phyloP scores from a whole-genome alignment of 306 rosid genomes.

The Ormosia emarginata region DNA sequence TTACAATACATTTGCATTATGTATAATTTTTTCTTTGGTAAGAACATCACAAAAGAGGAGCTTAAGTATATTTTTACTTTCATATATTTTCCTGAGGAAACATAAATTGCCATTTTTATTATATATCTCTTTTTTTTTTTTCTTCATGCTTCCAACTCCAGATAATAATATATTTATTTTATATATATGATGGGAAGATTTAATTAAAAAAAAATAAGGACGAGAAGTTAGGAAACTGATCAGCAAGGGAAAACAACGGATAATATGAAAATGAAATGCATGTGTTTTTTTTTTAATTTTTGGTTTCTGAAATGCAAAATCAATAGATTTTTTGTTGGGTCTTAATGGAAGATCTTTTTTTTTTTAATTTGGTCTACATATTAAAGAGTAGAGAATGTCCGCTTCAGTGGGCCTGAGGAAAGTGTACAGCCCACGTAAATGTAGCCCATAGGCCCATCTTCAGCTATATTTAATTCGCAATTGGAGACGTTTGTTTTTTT shows the following conservation, averaged over 20 bases:
- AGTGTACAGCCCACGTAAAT: conserved; percentile 33
- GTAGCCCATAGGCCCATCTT: background rate
- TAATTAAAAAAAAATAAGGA: no score
- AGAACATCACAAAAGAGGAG: background rate
- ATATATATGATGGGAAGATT: no score
- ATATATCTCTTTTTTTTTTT: background rate
- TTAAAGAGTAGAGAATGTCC: background rate
- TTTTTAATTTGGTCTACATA: background rate
- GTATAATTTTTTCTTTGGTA: background rate
- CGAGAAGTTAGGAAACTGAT: background rate
- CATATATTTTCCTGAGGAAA: background rate
- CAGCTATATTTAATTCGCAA: no score
- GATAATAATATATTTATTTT: no score
- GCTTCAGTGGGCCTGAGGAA: conserved; percentile 11
- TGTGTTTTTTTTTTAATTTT: background rate
- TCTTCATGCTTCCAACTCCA: background rate
- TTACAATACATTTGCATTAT: background rate
- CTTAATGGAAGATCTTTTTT: background rate
- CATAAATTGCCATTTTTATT: background rate
- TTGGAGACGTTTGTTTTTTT: background rate
- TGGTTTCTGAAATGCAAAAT: background rate
- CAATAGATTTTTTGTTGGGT: background rate
- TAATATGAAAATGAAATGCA: background rate
- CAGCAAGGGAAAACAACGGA: background rate
- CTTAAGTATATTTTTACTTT: background rate